Base-by-base conservation (phyloP, 345 rosid species). In the Lepidium aucheri region DNA sequence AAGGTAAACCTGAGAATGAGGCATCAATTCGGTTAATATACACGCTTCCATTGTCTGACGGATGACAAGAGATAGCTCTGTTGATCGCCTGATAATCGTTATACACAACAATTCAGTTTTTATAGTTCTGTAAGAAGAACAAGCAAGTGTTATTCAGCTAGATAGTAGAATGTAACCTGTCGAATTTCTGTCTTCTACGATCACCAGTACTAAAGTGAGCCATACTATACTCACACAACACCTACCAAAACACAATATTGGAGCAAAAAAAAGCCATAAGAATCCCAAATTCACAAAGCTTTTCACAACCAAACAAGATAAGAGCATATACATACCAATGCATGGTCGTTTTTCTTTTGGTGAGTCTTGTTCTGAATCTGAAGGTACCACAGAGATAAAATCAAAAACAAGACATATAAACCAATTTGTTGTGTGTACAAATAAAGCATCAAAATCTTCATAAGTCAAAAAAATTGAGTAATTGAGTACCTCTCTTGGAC, bases 21-120 rank as follows among this genome's bases (percentile, higher is more conserved):
- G 96, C 90, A 90, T 78, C 45, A 85, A 54, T 47, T 90, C 81
- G 1, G 95, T 90, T 77, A 86, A 44, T 63, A 94, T 94, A 83
- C 89, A 84, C 5, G 88, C 93, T 81, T 88, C 99, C 96, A 94
- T 85, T 10, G 99, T 86, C 80, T 87, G 96, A 53, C 96, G 96
- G 60, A 94, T 86, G 36, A 88, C 93, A 35, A 88, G 81, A 38
- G 97, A 94, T 62, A 94, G 83, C 80, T 94, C 97, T 7, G 88
- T 94, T n/a, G 97, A 90, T 70, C 93, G 96, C 80, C 99, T 90
- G 70, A 75, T n/a, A 51, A 52, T 32, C 51, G 51, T 18, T 34
- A 67, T 4, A 49, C 45, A 72, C 40, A 40, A 20, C 24, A 14
- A 18, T 8, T 72, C 10, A 28, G 0, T 7, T 9, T 40, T 17